Evolutionary conservation across 176 grass and related monocot species (phyloP), one percentile per base, ranked within the genome.

Genomic region (Stipa capillata): DNA sequence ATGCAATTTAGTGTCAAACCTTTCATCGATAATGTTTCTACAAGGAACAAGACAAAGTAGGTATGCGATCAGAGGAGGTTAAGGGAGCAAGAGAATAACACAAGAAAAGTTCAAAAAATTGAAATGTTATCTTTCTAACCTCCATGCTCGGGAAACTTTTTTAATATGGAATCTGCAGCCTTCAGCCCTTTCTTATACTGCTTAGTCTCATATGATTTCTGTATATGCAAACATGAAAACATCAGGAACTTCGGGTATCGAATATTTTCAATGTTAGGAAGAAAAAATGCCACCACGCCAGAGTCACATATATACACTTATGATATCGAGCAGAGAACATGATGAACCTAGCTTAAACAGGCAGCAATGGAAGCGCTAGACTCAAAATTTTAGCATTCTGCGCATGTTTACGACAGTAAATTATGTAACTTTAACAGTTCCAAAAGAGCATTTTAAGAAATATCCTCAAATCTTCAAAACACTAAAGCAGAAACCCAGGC

Each of bases 141-240:
- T 76, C 97, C 97, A 93, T 99, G 97, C 27, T 99, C 97, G 36
- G 97, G 90, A 61, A 99, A 99, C 79, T 99, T 99, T 60, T 93
- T 99, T 59, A 99, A 86, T 84, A 99, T 96, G 54, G 90, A 89
- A 93, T 99, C 97, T 73, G 97, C 97, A 76, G 97, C 90, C 70
- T 99, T 99, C 69, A 99, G 52, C 32, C 92, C 97, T 77, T 93
- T 99, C 80, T 99, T 99, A 76, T 99, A 99, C 79, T 99, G 97
- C 86, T 99, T 99, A 17, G 92, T 99, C 85, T 99, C 97, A 12
- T 99, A 99, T 32, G 97, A 99, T 99, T 99, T 99, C 97, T 99
- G 84, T 28, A 31, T 20, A 87, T n/a, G 36, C 73, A 78, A 65
- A 72, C 24, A 70, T 29, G 20, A 76, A 85, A 43, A 85, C 7